Evolutionary conservation across 1,284 basidiomycete genomes (phyloP).

Genomic region (Pisolithus thermaeus): DNA sequence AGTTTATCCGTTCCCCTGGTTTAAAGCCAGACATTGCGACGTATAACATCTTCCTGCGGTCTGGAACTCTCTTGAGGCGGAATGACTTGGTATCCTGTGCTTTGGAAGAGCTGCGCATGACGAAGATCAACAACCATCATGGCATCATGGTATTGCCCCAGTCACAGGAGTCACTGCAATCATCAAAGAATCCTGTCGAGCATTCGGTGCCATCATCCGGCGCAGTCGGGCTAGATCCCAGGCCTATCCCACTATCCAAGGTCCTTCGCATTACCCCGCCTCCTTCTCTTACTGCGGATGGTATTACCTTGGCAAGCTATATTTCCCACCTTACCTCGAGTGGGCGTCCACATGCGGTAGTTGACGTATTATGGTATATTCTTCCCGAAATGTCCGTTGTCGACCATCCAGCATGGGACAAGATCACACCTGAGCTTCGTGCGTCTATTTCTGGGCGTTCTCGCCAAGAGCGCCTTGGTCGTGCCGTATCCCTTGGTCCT

Average conservation of each 20-base stretch:
- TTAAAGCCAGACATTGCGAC: slow-evolving; percentile 44
- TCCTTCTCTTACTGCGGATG: slow-evolving; percentile 27
- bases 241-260: slow-evolving; percentile 6
- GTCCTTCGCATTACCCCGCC: slow-evolving; percentile 11
- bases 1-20: slow-evolving; percentile 31
- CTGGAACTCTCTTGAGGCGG: slow-evolving; percentile 47
- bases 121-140: slow-evolving; percentile 19
- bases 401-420: slow-evolving; percentile 34
- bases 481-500: slow-evolving; percentile 50
- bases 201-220: not conserved
- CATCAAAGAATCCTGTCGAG: not conserved
- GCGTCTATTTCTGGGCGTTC: slow-evolving; percentile 16
- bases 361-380: slow-evolving; percentile 41
- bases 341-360: slow-evolving; percentile 41
- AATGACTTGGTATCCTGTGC: slow-evolving; percentile 36
- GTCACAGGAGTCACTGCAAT: not conserved
- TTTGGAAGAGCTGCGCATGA: slow-evolving; percentile 27
- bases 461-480: slow-evolving; percentile 31
- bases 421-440: slow-evolving; percentile 20
- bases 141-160: slow-evolving; percentile 16
- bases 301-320: slow-evolving; percentile 45
- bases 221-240: not conserved
- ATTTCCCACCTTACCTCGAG: slow-evolving; percentile 48
- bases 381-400: slow-evolving; percentile 48
- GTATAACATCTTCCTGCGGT: slow-evolving; percentile 53